These are phyloP conservation scores for Dorcoceras hygrometricum DNA, from an alignment of 257 asterid genomes.

Conservation along the genomic window DNA sequence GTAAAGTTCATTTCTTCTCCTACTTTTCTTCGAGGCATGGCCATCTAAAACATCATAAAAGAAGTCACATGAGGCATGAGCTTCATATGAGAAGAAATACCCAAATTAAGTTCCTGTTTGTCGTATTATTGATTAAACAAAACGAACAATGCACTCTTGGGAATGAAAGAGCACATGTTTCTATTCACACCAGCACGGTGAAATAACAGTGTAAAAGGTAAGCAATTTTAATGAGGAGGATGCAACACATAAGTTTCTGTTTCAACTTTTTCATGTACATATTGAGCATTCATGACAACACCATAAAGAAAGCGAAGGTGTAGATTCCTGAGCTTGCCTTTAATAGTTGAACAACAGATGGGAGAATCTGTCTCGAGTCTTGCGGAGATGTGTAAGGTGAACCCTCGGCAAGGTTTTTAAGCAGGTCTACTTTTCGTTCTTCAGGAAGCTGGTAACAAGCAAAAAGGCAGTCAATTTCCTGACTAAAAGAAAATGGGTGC, in stretches of 20 bases:
- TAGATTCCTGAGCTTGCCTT: constrained; percentile 51
- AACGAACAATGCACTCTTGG: constrained; percentile 6
- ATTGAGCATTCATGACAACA: constrained; percentile 10
- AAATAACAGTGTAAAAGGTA: no score
- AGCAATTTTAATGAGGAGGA: not conserved
- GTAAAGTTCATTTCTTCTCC: constrained; percentile 92
- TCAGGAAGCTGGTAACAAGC: constrained; percentile 73
- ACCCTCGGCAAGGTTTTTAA: constrained; percentile 90
- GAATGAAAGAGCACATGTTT: not conserved
- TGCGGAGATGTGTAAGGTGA: constrained; percentile 84
- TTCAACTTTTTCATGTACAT: not conserved
- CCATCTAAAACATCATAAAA: constrained; percentile 48
- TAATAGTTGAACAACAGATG: constrained; percentile 70
- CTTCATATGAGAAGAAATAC: constrained; percentile 1
- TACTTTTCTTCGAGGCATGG: constrained; percentile 75
- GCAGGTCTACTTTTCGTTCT: constrained; percentile 85
- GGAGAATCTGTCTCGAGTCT: constrained; percentile 81
- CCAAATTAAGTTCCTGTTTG: constrained; percentile 12
- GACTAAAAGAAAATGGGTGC: not conserved
- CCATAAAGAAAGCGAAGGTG: constrained; percentile 8
- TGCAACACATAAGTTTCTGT: not conserved
- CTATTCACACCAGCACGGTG: not conserved
- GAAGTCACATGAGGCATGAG: constrained; percentile 19
- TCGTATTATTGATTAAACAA: constrained; percentile 10
- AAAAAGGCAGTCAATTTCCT: constrained; percentile 23